Conservation (phyloP, 331 rosid genomes). For the Telfairia occidentalis region DNA sequence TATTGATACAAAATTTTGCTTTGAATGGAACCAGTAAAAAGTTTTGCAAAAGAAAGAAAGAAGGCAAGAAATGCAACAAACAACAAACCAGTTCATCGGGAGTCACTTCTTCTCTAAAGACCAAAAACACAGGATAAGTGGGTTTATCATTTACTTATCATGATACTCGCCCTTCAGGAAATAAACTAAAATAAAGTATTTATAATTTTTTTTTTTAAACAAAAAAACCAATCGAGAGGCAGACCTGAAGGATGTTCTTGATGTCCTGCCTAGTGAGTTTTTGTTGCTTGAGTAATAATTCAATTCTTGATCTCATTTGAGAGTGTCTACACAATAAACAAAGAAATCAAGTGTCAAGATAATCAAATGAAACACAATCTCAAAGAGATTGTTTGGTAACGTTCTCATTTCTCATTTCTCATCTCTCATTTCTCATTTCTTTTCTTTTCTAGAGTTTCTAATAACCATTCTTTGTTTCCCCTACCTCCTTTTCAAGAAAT, state of each 20-base stretch:
- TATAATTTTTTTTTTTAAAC: not conserved
- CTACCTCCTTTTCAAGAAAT: not conserved
- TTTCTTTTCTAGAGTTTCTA: not conserved
- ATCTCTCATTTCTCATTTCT: not conserved
- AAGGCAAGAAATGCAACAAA: not conserved
- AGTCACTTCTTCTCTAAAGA: not conserved
- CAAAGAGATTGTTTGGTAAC: not conserved
- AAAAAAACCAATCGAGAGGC: not conserved
- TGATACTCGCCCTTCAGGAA: not conserved
- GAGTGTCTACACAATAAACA: conserved; percentile 38
- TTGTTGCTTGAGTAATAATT: conserved; percentile 80
- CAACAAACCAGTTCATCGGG: not conserved
- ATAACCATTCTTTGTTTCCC: not conserved
- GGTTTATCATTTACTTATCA: not conserved
- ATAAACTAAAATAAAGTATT: not conserved
- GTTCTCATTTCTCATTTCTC: not conserved
- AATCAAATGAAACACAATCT: not conserved
- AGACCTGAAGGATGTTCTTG: conserved; percentile 69
- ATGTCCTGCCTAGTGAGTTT: conserved; percentile 58
- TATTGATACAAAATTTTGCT: not conserved
- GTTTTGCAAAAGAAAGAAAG: not conserved
- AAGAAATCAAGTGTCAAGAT: not conserved
- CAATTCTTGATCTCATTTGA: conserved; percentile 81
- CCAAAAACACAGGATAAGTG: not conserved
- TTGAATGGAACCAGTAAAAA: not conserved